phyloP scores from a whole-genome alignment of 345 rosid species.

The Pistacia integerrima region DNA sequence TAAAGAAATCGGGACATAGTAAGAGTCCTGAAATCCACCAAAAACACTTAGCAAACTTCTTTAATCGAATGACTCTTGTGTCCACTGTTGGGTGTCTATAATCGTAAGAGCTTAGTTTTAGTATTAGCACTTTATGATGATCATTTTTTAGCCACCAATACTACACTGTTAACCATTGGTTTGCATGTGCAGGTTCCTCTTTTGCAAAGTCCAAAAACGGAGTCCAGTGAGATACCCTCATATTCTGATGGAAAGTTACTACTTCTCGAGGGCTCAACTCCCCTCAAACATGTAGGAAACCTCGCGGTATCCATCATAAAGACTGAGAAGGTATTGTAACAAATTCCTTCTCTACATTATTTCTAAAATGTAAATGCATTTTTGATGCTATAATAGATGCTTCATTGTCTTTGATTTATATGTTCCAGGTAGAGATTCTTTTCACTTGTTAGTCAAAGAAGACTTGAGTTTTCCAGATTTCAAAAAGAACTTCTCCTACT shows the following conservation, averaged over 20 bases:
- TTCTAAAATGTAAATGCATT: not conserved
- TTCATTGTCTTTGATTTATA: not conserved
- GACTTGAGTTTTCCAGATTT: too few species aligned
- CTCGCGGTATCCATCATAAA: constrained; percentile 4
- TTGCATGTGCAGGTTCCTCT: constrained; percentile 28
- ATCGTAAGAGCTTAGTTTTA: too few species aligned
- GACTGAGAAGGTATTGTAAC: constrained; percentile 20
- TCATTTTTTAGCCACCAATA: not conserved
- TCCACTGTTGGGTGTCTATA: too few species aligned
- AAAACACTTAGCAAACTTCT: too few species aligned
- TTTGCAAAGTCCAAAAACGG: constrained; percentile 12
- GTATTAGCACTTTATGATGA: not conserved
- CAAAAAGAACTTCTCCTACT: not conserved
- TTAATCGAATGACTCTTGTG: too few species aligned
- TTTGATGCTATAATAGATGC: not conserved
- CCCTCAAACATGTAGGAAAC: constrained; percentile 17
- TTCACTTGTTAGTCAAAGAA: not conserved
- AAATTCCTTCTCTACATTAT: not conserved
- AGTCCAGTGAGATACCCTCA: constrained; percentile 19
- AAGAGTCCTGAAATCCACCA: too few species aligned
- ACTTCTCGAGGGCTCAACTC: constrained; percentile 16
- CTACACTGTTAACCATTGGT: not conserved
- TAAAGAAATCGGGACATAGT: too few species aligned
- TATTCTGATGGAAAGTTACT: constrained; percentile 20
- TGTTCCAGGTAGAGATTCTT: not conserved